Base-by-base conservation (phyloP, 495 filamentous ascomycete genomes). In the Penicillium odoratum region DNA sequence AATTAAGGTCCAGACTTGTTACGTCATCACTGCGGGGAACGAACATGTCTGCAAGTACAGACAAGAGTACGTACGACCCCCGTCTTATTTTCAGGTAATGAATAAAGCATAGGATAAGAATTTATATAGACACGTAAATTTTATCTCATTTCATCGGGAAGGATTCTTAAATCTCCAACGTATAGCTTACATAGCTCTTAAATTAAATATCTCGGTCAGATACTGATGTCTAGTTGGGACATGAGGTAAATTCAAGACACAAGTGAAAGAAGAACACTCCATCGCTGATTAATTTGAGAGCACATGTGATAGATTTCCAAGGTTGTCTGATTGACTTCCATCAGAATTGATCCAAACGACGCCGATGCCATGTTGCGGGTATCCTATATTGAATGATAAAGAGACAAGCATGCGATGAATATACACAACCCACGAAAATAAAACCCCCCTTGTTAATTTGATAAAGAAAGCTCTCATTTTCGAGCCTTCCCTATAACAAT, bases 401-500 rank as follows among this genome's bases (percentile, higher is more conserved):
- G 9, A 46, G 7, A 46, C 8, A 1, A 46, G 26, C 16, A 28
- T 46, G 25, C 26, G 43, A 46, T 5, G 43, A 46, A 46, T 40
- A 21, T 13, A 47, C 28, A 47, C 11, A 47, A n/a, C 4, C 26
- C 21, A 26, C 16, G 26, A 8, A 47, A 13, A n/a, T 47, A 47
- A 11, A 28, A 10, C 3, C 10, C 15, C 18, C 6, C 26, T 26
- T 10, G 5, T 36, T 36, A 28, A 36, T 34, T 7, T 26, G 7
- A 16, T 40, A 5, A 7, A 1, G 13, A 15, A 40, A 40, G 7
- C 9, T 13, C 30, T 60, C 56, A 64, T 0, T 58, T 66, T 51
- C 74, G 66, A 52, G 67, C 66, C 49, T 63, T 75, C 2, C 90
- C 91, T 11, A 73, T 79, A 8, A 97, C 82, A 42, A 83, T 66